Percentiles rank a stretch among this genome's conserved stretches.
Evolutionary conservation across 106 monocot species (phyloP).

Genomic region (Chionographis japonica): DNA sequence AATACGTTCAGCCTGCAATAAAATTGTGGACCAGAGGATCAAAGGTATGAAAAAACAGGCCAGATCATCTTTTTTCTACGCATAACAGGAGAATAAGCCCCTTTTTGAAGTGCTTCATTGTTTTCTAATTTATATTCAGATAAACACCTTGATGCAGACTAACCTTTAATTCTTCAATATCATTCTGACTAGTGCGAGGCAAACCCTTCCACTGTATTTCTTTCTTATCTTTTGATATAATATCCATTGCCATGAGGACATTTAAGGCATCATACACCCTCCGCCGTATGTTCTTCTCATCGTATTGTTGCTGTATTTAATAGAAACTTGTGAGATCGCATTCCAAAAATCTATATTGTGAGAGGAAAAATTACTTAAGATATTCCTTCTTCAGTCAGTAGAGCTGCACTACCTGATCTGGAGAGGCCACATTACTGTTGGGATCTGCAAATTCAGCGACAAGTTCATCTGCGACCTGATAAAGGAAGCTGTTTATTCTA

Average conservation of each 20-base stretch:
- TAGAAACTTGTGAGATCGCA: not conserved
- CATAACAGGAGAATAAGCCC: not conserved
- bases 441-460: constrained; percentile 90
- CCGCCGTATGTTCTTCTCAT: constrained; percentile 91
- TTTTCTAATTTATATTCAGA: not conserved
- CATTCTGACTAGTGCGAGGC: constrained; percentile 77
- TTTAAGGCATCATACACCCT: constrained; percentile 95
- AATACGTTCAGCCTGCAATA: constrained; percentile 53
- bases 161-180: constrained; percentile 91
- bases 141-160: not conserved
- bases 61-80: not conserved
- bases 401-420: constrained; percentile 62
- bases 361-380: not conserved
- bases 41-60: not conserved
- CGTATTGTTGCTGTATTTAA: constrained; percentile 76
- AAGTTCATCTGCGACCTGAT: constrained; percentile 94
- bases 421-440: constrained; percentile 39
- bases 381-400: not conserved
- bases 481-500: not conserved
- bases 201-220: constrained; percentile 98
- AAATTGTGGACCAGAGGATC: constrained; percentile 1
- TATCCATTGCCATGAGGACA: constrained; percentile 97
- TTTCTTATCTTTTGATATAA: constrained; percentile 92
- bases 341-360: not conserved
- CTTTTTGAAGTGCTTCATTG: not conserved